Conservation (phyloP, 1,284 basidiomycete genomes). For the Coniferiporia sulphurascens region DNA sequence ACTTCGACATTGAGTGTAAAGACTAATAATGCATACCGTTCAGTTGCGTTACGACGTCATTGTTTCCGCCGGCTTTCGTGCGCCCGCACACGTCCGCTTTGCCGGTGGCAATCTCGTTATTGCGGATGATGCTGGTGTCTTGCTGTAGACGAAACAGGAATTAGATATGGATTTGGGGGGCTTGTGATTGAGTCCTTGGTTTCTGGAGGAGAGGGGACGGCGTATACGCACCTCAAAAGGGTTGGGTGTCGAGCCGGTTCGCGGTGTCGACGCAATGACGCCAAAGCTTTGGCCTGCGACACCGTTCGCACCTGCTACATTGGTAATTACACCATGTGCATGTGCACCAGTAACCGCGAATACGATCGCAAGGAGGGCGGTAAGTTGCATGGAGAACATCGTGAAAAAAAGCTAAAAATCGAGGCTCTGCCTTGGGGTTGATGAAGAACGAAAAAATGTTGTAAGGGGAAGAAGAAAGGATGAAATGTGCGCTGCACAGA, state of each 20-base stretch:
- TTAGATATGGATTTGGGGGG: not conserved
- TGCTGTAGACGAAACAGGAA: conserved; percentile 10
- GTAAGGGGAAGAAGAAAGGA: not conserved
- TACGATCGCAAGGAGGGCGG: conserved; percentile 8
- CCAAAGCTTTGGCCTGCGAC: conserved; percentile 21
- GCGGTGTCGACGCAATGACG: conserved; percentile 22
- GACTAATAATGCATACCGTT: conserved; percentile 12
- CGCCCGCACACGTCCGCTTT: conserved; percentile 22
- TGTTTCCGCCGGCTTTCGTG: conserved; percentile 21
- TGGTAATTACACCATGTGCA: conserved; percentile 22
- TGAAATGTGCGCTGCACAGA: conserved; percentile 15
- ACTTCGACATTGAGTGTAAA: not conserved
- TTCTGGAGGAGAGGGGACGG: not conserved
- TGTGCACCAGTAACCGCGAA: not conserved
- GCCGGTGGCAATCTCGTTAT: conserved; percentile 20
- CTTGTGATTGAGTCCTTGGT: not conserved
- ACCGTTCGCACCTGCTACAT: conserved; percentile 23
- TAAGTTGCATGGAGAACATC: not conserved
- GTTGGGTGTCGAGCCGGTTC: conserved; percentile 20
- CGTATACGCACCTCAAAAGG: conserved; percentile 22
- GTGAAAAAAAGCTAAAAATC: not conserved
- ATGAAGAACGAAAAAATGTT: too few species aligned
- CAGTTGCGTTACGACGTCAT: conserved; percentile 22
- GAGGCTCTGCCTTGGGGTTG: not conserved
- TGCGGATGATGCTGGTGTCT: conserved; percentile 24